Percentiles rank a stretch among this genome's conserved stretches.
These are phyloP conservation scores for Epichloe amarillans DNA, from an alignment of 2,329 filamentous ascomycete genomes.

Conservation along the genomic window DNA sequence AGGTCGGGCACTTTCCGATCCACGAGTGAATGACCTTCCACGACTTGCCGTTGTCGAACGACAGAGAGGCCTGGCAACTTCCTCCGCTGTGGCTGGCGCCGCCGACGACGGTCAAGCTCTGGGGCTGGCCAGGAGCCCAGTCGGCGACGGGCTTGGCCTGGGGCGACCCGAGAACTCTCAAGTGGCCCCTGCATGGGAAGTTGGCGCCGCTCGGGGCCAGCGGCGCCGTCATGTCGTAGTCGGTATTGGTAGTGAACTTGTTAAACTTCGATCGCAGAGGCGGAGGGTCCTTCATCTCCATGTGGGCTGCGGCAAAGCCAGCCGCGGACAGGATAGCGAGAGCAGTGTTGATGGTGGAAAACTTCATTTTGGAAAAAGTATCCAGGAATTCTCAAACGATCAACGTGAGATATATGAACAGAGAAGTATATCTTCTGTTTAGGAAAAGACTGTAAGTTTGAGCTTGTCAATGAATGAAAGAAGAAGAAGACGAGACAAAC, in stretches of 20 bases:
- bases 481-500: too few species aligned
- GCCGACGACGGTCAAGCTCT: slow-evolving; percentile 52
- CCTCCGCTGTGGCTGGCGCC: slow-evolving; percentile 54
- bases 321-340: slow-evolving; percentile 27
- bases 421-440: not conserved
- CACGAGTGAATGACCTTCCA: slow-evolving; percentile 55
- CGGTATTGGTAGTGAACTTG: slow-evolving; percentile 35
- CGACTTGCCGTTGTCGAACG: slow-evolving; percentile 55
- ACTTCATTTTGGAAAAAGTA: slow-evolving; percentile 23
- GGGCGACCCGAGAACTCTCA: slow-evolving; percentile 32
- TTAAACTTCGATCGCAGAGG: slow-evolving; percentile 42
- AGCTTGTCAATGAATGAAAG: not conserved
- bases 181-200: slow-evolving; percentile 64
- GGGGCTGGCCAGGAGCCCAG: slow-evolving; percentile 47
- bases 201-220: slow-evolving; percentile 46
- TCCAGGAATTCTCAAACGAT: not conserved
- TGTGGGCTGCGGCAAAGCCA: slow-evolving; percentile 37
- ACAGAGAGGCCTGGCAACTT: slow-evolving; percentile 63
- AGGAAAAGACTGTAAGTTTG: not conserved
- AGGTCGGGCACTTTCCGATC: slow-evolving; percentile 38
- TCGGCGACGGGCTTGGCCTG: slow-evolving; percentile 41
- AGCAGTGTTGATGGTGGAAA: slow-evolving; percentile 19
- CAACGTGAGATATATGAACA: not conserved
- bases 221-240: slow-evolving; percentile 62
- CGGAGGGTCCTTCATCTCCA: slow-evolving; percentile 40